Evolutionary conservation across 208 protist genomes (phyloP), one percentile per base, ranked within the genome.

Genomic region (Angomonas ambiguus): DNA sequence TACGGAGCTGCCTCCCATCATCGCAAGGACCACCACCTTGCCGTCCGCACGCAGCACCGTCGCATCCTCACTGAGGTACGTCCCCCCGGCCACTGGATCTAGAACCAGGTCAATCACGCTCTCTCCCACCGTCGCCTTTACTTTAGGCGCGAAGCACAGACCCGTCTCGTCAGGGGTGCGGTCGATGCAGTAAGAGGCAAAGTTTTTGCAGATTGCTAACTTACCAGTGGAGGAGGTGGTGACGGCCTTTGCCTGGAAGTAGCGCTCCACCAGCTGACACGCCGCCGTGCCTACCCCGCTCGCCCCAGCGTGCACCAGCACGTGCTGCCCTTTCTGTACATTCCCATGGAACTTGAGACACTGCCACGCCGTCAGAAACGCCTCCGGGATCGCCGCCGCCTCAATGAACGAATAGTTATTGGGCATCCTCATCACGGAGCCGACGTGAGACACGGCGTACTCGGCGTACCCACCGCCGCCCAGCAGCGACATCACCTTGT

Each of bases 281-380:
- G 82, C 65, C 8, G 89, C 86, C 18, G 80, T 91, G 32, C 93
- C 93, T 2, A 98, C 89, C 30, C 96, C 96, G 66, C 88, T 94
- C 30, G 87, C 88, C 27, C 82, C 88, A 38, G 89, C 89, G 67
- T 97, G 91, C 34, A 97, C 83, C 11, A 96, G 77, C 28, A 97
- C 88, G 30, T 70, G 74, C 25, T 97, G 67, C 13, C 79, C 84
- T 27, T 79, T 66, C 73, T 80, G 58, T 18, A 89, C 65, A 24
- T 86, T 56, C 8, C 79, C 90, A 55, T 92, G 79, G 31, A 76
- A 70, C 64, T 87, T 80, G 33, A 97, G 80, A 3, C 77, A 66
- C 71, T 98, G 96, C 80, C 83, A 98, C 35, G 93, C 91, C 34
- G 94, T 98, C 22, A 97, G 61, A 53, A 93, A 98, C 28, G 85